Conservation (phyloP, 768 basidiomycete species). For the Pisolithus sp. region DNA sequence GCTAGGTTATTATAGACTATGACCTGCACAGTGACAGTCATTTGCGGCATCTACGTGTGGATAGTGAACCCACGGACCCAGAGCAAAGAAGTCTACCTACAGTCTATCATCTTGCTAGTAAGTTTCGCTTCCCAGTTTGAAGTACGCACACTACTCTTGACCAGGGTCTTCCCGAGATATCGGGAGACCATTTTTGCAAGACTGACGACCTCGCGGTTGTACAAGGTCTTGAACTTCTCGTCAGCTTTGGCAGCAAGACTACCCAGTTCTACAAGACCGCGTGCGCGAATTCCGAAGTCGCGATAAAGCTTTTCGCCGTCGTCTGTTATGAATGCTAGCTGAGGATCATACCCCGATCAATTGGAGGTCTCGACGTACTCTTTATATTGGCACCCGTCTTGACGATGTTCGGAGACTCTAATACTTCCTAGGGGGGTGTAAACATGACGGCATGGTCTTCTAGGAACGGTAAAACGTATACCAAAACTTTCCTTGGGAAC, state of each 20-base stretch:
- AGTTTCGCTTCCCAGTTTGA: constrained; percentile 42
- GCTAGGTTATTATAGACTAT: constrained; percentile 36
- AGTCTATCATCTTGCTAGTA: constrained; percentile 32
- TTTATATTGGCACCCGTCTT: constrained; percentile 47
- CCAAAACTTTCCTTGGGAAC: constrained; percentile 40
- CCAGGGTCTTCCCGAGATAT: constrained; percentile 34
- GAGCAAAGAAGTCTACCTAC: constrained; percentile 16
- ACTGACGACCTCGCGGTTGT: constrained; percentile 35
- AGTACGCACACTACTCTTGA: constrained; percentile 41
- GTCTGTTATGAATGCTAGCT: constrained; percentile 20
- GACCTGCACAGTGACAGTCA: constrained; percentile 42
- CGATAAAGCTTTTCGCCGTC: constrained; percentile 44
- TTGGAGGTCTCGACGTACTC: constrained; percentile 23
- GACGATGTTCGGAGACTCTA: constrained; percentile 33
- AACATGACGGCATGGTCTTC: neutral
- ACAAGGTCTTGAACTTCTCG: constrained; percentile 23
- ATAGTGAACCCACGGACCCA: neutral
- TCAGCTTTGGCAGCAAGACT: constrained; percentile 37
- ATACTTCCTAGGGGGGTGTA: constrained; percentile 31
- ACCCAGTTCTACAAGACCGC: constrained; percentile 41
- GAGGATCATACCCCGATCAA: neutral
- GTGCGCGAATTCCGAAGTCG: constrained; percentile 39
- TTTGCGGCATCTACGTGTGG: constrained; percentile 41
- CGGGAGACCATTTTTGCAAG: constrained; percentile 38
- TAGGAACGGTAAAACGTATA: constrained; percentile 9